Evolutionary conservation across 139 green algal species (phyloP), one percentile per base, ranked within the genome.

Genomic region (Deuterostichococcus epilithicus): DNA sequence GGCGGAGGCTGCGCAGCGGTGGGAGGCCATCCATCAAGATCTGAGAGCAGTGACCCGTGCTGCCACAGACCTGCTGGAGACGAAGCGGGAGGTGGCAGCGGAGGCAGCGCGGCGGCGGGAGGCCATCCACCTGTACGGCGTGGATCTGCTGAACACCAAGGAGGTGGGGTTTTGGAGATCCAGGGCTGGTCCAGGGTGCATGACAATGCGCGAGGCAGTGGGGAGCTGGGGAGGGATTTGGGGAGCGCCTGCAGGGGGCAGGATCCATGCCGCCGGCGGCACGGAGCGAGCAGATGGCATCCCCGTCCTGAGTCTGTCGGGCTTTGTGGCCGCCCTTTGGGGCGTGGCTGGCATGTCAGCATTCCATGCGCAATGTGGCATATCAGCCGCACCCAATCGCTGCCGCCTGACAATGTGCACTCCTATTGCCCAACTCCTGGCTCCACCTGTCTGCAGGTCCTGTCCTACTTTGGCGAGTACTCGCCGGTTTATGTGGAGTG

Each of bases 401-500:
- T n/a, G n/a, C n/a, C n/a, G n/a, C n/a, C n/a, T n/a, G n/a, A n/a
- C n/a, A n/a, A n/a, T n/a, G n/a, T n/a, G n/a, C n/a, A 36, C 45
- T 5, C 6, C 42, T 1, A 52, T 36, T 68, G 20, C 28, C 22
- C 36, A 25, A 22, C 25, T 35, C 33, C 37, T 76, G 63, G 47
- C 25, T 25, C 15, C 36, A 0, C 30, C 35, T 1, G 83, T 86
- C 33, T 13, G 13, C 52, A 63, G 52, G 78, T 82, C 58, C 59
- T 88, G 70, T 3, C 2, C 4, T 93, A 93, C 80, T 94, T 95
- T 30, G 69, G 47, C 0, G 88, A 92, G 10, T 95, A 89, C 76
- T 85, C 81, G 3, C 91, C 92, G n/a, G 88, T 70, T 6, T 93
- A 88, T 74, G 88, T 96, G 30, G 93, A 97, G 79, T 97, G 93